These are phyloP conservation scores for Aphanomyces cochlioides DNA, from an alignment of 352 stramenopile genomes.

Conservation along the genomic window DNA sequence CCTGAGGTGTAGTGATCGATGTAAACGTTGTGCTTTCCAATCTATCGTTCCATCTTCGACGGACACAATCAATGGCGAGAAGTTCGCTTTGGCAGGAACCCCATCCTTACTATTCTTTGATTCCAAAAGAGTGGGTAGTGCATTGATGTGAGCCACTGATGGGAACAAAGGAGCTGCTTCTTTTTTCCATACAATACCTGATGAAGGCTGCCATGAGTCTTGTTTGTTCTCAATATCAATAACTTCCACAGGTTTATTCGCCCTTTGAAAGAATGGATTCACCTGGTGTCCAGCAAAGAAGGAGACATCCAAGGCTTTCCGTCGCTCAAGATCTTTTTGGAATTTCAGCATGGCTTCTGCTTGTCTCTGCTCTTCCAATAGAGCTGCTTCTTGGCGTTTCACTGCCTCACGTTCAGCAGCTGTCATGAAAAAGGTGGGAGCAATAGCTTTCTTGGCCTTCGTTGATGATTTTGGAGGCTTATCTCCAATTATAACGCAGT, in stretches of 20 bases:
- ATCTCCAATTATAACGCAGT: not conserved
- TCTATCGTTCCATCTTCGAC: too few relatives aligned
- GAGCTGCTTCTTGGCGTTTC: constrained; percentile 17
- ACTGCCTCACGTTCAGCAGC: constrained; percentile 3
- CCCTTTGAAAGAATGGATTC: constrained; percentile 28
- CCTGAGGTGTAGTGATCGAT: not conserved
- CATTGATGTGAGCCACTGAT: constrained; percentile 17
- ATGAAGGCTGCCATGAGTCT: not conserved
- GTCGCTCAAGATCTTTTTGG: constrained; percentile 20
- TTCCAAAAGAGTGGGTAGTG: constrained; percentile 7
- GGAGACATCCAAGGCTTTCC: constrained; percentile 23
- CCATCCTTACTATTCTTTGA: too few relatives aligned
- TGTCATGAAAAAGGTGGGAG: constrained; percentile 23
- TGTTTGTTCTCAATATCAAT: constrained; percentile 3
- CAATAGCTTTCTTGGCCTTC: constrained; percentile 1
- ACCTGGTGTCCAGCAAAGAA: constrained; percentile 24
- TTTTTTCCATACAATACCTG: constrained; percentile 6
- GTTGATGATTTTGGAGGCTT: not conserved
- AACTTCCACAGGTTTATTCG: not conserved
- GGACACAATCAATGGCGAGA: too few relatives aligned
- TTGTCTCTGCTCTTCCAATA: constrained; percentile 19
- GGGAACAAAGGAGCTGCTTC: constrained; percentile 3
- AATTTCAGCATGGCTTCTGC: constrained; percentile 27
- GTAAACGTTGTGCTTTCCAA: too few relatives aligned
- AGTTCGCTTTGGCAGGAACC: too few relatives aligned